Conservation (phyloP, 768 basidiomycete species). For the Lanmaoa pseudosensibilis region DNA sequence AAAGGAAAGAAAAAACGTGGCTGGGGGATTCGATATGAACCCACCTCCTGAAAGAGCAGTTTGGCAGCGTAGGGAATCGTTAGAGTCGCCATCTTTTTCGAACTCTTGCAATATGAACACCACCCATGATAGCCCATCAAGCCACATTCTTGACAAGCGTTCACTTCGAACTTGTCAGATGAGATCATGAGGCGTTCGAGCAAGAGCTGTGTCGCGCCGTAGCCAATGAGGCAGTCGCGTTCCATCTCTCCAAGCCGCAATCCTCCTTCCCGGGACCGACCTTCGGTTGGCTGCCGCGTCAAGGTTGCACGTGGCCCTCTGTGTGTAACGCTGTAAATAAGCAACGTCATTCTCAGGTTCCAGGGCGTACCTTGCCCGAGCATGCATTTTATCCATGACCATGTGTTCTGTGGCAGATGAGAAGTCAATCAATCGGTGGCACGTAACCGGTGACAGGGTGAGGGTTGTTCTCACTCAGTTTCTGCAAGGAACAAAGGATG, state of each 20-base stretch:
- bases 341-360: conserved; percentile 9
- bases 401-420: conserved; percentile 70
- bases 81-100: conserved; percentile 92
- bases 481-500: conserved; percentile 45
- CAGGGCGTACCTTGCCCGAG: conserved; percentile 78
- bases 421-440: conserved; percentile 12
- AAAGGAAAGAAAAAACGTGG: conserved; percentile 2
- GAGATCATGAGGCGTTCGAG: conserved; percentile 99
- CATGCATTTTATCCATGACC: conserved; percentile 99
- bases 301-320: conserved; percentile 95
- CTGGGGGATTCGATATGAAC: conserved; percentile 15
- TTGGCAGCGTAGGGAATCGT: conserved; percentile 98
- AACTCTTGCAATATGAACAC: conserved; percentile 98
- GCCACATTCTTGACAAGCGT: conserved; percentile 93
- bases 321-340: conserved; percentile 12
- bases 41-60: conserved; percentile 84
- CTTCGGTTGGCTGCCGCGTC: conserved; percentile 97
- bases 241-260: conserved; percentile 99
- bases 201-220: conserved; percentile 96
- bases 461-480: conserved; percentile 72
- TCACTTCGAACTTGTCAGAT: conserved; percentile 96
- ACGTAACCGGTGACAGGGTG: neutral
- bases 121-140: conserved; percentile 93
- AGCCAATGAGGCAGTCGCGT: conserved; percentile 95
- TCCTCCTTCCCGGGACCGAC: conserved; percentile 96